A percentile compares a stretch with the other conserved stretches of the same genome.
Evolutionary conservation across 139 green algal genomes (phyloP).

Genomic region (Tetradesmus lagerheimii): DNA sequence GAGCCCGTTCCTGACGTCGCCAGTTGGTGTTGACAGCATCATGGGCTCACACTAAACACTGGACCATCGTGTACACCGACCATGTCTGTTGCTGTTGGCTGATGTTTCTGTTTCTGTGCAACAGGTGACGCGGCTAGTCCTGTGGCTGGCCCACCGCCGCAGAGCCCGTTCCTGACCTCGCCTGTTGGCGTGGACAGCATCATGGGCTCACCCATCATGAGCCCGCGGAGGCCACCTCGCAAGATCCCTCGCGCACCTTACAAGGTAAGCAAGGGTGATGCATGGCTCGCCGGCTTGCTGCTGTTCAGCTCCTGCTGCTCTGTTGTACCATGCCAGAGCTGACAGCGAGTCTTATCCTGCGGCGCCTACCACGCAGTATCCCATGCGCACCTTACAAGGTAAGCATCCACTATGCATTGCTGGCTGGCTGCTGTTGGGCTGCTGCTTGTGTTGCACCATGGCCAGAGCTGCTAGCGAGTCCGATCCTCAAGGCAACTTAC

Average conservation of each 20-base stretch:
- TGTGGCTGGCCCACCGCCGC: slow-evolving; percentile 61
- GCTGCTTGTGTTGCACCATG: too few relatives aligned
- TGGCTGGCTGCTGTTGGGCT: too few relatives aligned
- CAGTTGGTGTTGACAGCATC: slow-evolving; percentile 69
- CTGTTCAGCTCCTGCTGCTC: neutral
- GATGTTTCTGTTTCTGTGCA: neutral
- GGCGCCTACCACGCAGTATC: too few relatives aligned
- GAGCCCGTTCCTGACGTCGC: slow-evolving; percentile 67
- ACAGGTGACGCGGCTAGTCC: slow-evolving; percentile 73
- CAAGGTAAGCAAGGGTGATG: slow-evolving; percentile 90
- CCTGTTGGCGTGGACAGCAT: slow-evolving; percentile 70
- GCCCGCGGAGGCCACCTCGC: slow-evolving; percentile 67
- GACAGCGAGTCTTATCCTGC: neutral
- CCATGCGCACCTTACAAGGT: too few relatives aligned
- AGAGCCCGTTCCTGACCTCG: slow-evolving; percentile 79
- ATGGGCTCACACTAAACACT: too few relatives aligned
- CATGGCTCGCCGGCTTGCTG: too few relatives aligned
- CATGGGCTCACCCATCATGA: slow-evolving; percentile 53
- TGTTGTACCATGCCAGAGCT: neutral
- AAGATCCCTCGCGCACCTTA: slow-evolving; percentile 94
- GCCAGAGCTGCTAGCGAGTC: too few relatives aligned
- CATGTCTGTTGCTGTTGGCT: neutral
- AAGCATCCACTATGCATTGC: too few relatives aligned
- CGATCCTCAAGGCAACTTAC: too few relatives aligned
- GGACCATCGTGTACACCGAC: neutral